A percentile compares a stretch with the other conserved stretches of the same genome.
phyloP scores from a whole-genome alignment of 768 basidiomycete species.

The Paxillus rubicundulus region DNA sequence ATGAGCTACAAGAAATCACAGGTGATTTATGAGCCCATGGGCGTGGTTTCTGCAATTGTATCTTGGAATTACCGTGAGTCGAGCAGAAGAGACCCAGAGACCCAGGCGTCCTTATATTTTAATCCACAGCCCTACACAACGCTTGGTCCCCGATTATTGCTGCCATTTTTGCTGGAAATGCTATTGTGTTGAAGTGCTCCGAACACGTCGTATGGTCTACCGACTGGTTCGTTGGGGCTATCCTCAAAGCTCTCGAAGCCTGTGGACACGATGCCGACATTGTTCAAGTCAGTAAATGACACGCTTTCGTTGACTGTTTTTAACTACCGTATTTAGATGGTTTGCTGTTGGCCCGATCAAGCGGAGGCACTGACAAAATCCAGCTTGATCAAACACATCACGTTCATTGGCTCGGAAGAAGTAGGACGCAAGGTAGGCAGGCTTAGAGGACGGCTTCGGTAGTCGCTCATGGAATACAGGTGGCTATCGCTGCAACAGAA shows the following conservation, averaged over 20 bases:
- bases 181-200: constrained; percentile 86
- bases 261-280: constrained; percentile 87
- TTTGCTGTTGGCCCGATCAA: constrained; percentile 86
- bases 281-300: constrained; percentile 60
- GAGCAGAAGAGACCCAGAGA: not conserved
- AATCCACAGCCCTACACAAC: constrained; percentile 79
- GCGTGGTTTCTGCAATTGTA: constrained; percentile 89
- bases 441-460: constrained; percentile 7
- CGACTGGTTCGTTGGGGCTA: constrained; percentile 74
- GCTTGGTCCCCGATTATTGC: constrained; percentile 92
- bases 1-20: constrained; percentile 74
- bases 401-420: constrained; percentile 83
- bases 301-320: not conserved
- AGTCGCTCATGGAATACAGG: constrained; percentile 38
- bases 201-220: constrained; percentile 94
- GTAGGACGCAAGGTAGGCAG: constrained; percentile 66
- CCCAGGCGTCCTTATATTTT: constrained; percentile 7
- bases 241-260: constrained; percentile 69
- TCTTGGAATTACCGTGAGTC: constrained; percentile 90
- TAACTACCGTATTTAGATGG: constrained; percentile 45
- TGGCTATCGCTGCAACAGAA: constrained; percentile 80
- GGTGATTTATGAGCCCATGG: constrained; percentile 87
- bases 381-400: constrained; percentile 86
- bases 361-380: constrained; percentile 80
- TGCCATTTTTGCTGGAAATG: constrained; percentile 87